Conservation (phyloP, 129 eudicot genomes). For the Saposhnikovia divaricata region DNA sequence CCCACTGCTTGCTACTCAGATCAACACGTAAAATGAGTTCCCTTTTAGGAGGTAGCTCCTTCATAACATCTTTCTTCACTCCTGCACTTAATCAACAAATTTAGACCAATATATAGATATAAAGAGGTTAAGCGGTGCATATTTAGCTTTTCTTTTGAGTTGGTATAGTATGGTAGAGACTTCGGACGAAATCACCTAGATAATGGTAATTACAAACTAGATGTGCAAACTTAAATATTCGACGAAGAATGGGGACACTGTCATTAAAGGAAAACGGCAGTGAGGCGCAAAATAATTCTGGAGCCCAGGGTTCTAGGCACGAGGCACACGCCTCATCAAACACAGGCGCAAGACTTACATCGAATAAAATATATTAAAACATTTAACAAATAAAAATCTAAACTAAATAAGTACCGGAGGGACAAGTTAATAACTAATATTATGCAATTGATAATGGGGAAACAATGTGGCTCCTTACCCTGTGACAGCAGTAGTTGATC, state of each 20-base stretch:
- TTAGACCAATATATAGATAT: background rate
- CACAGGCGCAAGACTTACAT: no score
- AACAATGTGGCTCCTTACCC: constrained; percentile 30
- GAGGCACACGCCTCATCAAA: background rate
- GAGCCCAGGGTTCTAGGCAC: background rate
- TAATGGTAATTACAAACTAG: background rate
- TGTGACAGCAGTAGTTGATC: constrained; percentile 32
- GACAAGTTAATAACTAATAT: background rate
- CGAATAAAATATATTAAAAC: no score
- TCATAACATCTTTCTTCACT: constrained; percentile 97
- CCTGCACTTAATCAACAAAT: constrained; percentile 43
- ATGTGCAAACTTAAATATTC: background rate
- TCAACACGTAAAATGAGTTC: constrained; percentile 96
- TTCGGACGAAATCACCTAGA: background rate
- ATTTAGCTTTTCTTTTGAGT: background rate
- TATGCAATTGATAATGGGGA: background rate
- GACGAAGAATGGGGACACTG: background rate
- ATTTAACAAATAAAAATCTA: no score
- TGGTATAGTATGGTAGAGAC: background rate
- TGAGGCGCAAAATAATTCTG: background rate
- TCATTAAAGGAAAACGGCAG: background rate
- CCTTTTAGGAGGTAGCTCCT: constrained; percentile 88
- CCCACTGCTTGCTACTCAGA: constrained; percentile 94
- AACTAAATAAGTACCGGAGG: no score
- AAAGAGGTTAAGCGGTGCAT: background rate